Evolutionary conservation across 2,329 filamentous ascomycete species (phyloP).

Genomic region (Neurospora sp.): DNA sequence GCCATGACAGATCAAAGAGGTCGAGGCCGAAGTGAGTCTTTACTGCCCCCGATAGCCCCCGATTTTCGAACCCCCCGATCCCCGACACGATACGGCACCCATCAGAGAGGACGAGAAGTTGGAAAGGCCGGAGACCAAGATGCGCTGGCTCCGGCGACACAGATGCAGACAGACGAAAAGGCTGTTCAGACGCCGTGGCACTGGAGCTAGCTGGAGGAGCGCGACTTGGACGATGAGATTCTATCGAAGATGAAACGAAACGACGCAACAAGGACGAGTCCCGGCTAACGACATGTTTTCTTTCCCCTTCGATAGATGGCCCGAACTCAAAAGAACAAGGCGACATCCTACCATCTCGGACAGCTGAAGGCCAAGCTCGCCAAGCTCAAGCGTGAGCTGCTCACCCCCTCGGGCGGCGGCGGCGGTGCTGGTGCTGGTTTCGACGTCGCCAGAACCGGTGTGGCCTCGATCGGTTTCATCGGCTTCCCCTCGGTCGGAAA

Average conservation of each 20-base stretch:
- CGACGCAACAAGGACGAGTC: slow-evolving; percentile 4
- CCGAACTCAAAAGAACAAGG: slow-evolving; percentile 95
- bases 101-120: background rate
- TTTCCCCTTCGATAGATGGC: slow-evolving; percentile 58
- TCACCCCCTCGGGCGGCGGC: slow-evolving; percentile 71
- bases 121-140: background rate
- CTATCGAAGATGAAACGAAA: slow-evolving; percentile 1
- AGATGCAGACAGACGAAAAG: background rate
- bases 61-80: background rate
- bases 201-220: background rate
- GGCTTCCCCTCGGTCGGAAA: slow-evolving; percentile 98
- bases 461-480: slow-evolving; percentile 94
- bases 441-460: slow-evolving; percentile 94
- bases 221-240: background rate
- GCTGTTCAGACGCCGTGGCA: background rate
- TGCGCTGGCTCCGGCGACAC: slow-evolving; percentile 7
- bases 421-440: slow-evolving; percentile 81
- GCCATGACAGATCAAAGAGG: slow-evolving; percentile 72
- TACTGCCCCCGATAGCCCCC: slow-evolving; percentile 1
- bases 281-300: background rate
- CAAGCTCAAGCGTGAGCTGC: slow-evolving; percentile 91
- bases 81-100: background rate
- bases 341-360: slow-evolving; percentile 84
- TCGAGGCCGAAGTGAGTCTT: slow-evolving; percentile 77
- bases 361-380: slow-evolving; percentile 97